Evolutionary conservation across 805 yeast species (phyloP), one percentile per base, ranked within the genome.

Genomic region (Nakazawaea wyomingensis): DNA sequence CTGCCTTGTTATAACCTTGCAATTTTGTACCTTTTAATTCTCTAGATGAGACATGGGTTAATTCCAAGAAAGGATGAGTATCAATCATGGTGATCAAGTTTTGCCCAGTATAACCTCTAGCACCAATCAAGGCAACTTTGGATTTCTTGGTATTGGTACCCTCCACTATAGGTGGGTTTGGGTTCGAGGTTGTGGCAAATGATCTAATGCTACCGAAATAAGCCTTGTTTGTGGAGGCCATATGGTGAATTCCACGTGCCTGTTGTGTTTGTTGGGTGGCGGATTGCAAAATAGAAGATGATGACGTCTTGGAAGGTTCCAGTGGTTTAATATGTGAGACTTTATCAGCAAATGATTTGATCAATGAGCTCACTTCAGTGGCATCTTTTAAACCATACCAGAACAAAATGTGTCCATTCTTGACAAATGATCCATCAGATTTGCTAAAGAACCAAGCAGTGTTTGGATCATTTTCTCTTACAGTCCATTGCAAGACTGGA

Each of bases 61-160:
- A 66, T 57, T 91, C 97, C 52, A 93, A 71, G 61, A 77, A 78
- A 35, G 96, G 95, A 66, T 93, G 99, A 39, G 73, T 68, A 64
- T 93, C 86, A 50, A 93, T 85, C 69, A 93, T 72, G 29, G 83
- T 76, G 50, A 93, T 88, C 61, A 93, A 74, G 56, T 91, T 91
- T 67, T 86, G 96, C 28, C 99, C 99, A 16, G 97, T 91, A 67
- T 76, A 88, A 24, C 99, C 99, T 68, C 99, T 83, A 33, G 99
- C 99, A 54, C 99, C 99, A 59, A 93, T 91, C 54, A 93, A 75
- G 1, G 96, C 99, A 37, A 93, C 89, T 52, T 78, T 79, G 18
- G 95, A 73, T 48, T 72, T 72, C 33, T 72, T 61, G 31, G 72
- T 71, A 68, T 81, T 85, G 29, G 75, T 60, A 30, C 88, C 91